Evolutionary conservation across 2,329 filamentous ascomycete species (phyloP).

Genomic region (Aspergillus pseudoterreus): DNA sequence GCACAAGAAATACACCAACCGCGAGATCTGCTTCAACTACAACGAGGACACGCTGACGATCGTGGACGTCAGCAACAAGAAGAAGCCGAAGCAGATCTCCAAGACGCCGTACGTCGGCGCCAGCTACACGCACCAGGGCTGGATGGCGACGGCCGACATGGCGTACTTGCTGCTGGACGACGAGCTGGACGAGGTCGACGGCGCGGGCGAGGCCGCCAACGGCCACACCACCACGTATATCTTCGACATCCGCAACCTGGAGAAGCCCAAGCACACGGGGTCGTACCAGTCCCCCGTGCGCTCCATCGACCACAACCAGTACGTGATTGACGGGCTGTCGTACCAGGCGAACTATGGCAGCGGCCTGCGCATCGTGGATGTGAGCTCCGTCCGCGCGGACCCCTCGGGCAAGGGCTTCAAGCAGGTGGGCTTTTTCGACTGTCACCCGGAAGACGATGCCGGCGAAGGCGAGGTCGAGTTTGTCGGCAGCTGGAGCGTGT

Average conservation of each 20-base stretch:
- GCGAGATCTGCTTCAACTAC: slow-evolving; percentile 19
- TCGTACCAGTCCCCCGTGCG: slow-evolving; percentile 16
- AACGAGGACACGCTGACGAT: slow-evolving; percentile 18
- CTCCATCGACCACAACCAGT: slow-evolving; percentile 19
- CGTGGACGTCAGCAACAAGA: slow-evolving; percentile 15
- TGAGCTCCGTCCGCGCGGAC: slow-evolving; percentile 12
- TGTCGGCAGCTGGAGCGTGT: slow-evolving; percentile 16
- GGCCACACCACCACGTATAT: slow-evolving; percentile 19
- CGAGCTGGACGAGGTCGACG: slow-evolving; percentile 15
- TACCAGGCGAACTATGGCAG: slow-evolving; percentile 18
- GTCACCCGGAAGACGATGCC: slow-evolving; percentile 15
- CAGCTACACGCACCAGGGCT: slow-evolving; percentile 18
- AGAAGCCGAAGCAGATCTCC: slow-evolving; percentile 13
- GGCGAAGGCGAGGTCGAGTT: slow-evolving; percentile 12
- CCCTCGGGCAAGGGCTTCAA: slow-evolving; percentile 11
- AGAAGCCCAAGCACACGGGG: slow-evolving; percentile 13
- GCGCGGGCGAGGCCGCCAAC: slow-evolving; percentile 14
- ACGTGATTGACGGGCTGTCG: slow-evolving; percentile 14
- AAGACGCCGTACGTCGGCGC: slow-evolving; percentile 16
- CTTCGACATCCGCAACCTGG: slow-evolving; percentile 14
- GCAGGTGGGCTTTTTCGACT: slow-evolving; percentile 16
- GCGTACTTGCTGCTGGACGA: slow-evolving; percentile 17
- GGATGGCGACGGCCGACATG: slow-evolving; percentile 11
- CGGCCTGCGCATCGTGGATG: slow-evolving; percentile 16
- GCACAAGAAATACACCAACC: slow-evolving; percentile 11